Conservation (phyloP, 306 rosid species). For the Chamaecrista fasciculata region DNA sequence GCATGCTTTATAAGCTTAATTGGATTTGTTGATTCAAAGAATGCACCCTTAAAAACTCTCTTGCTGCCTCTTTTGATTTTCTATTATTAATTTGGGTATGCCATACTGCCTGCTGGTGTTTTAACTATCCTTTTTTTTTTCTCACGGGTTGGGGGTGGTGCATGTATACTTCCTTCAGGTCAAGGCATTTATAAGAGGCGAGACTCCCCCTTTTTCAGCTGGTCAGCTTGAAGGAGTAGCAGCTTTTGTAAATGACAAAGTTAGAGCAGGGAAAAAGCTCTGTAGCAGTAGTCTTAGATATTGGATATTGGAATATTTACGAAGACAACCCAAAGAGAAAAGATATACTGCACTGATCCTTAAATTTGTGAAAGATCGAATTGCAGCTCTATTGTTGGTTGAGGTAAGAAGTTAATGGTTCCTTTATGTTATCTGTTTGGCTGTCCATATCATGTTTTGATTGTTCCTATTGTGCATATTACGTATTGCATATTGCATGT, state of each 20-base stretch:
- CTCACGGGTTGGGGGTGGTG: not conserved
- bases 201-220: conserved; percentile 69
- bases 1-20: not conserved
- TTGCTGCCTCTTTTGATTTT: conserved; percentile 12
- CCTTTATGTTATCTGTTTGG: conserved; percentile 24
- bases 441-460: not conserved
- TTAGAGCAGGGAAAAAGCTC: conserved; percentile 70
- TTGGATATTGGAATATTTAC: conserved; percentile 85
- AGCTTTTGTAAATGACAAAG: conserved; percentile 54
- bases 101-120: not conserved
- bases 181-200: conserved; percentile 78
- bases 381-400: conserved; percentile 70
- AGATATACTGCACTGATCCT: conserved; percentile 73
- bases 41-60: not conserved
- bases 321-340: conserved; percentile 77
- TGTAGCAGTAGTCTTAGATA: conserved; percentile 70
- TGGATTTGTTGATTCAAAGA: conserved; percentile 21
- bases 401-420: conserved; percentile 59
- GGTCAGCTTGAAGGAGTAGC: conserved; percentile 86
- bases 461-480: no score
- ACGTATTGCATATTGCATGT: no score
- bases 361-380: conserved; percentile 78
- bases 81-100: conserved; percentile 7
- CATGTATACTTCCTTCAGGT: conserved; percentile 41
- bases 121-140: conserved; percentile 19